These are phyloP conservation scores for Punica granatum DNA, from an alignment of 345 rosid species.

Conservation along the genomic window DNA sequence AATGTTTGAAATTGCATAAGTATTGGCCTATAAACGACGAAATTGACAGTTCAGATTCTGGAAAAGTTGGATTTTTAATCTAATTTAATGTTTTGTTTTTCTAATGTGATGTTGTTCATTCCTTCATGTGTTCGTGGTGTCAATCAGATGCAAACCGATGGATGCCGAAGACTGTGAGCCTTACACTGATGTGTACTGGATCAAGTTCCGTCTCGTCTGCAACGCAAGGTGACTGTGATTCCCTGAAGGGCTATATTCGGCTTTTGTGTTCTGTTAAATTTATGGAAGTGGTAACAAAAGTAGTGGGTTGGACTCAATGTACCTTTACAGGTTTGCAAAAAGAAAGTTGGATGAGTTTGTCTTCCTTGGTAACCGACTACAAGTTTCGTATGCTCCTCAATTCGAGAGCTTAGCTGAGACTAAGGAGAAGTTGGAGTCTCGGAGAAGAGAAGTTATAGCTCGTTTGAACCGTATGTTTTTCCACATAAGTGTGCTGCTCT, in stretches of 20 bases:
- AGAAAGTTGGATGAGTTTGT: constrained; percentile 75
- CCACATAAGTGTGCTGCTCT: background rate
- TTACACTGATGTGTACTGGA: constrained; percentile 81
- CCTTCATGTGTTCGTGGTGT: background rate
- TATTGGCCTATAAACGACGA: background rate
- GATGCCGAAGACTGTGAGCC: constrained; percentile 80
- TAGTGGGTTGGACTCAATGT: constrained; percentile 1
- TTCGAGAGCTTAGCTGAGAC: constrained; percentile 70
- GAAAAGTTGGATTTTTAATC: background rate
- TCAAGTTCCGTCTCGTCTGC: constrained; percentile 55
- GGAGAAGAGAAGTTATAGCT: constrained; percentile 65
- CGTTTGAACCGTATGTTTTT: constrained; percentile 50
- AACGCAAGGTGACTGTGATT: constrained; percentile 54
- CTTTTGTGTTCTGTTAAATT: background rate
- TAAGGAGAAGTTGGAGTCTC: constrained; percentile 67
- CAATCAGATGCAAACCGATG: constrained; percentile 75
- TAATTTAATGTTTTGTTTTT: background rate
- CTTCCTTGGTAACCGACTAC: constrained; percentile 65
- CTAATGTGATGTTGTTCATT: background rate
- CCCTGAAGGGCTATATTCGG: background rate
- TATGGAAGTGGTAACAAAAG: background rate
- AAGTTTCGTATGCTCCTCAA: constrained; percentile 71
- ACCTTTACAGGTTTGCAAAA: constrained; percentile 60
- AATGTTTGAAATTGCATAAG: background rate
- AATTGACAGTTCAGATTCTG: background rate